Evolutionary conservation across 768 basidiomycete genomes (phyloP), one percentile per base, ranked within the genome.

Genomic region (Leccinum variicolor): DNA sequence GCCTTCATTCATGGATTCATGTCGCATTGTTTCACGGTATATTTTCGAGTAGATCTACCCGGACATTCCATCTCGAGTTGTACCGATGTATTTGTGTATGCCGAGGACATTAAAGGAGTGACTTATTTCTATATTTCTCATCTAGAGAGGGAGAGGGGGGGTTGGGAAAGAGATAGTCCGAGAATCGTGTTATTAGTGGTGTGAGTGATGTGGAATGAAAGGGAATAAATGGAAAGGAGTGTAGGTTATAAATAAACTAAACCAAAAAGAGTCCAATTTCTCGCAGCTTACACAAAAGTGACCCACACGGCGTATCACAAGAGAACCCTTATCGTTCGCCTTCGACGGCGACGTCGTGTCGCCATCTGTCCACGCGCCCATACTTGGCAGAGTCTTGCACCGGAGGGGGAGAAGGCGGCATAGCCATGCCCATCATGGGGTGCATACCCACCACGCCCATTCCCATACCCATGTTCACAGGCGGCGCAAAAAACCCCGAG

Each of bases 321-420:
- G n/a, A 55, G 49, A 45, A 21, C 19, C 57, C 52, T 68, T 68
- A 72, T 39, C 60, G 66, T 56, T 83, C 77, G n/a, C 85, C 86
- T 62, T 89, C 89, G 11, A 87, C 83, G 17, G 82, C 84, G 47
- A 93, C 89, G 64, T 90, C 84, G 60, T 81, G 84, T 62, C 91
- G 83, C 91, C 91, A 93, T 59, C 82, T 81, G 69, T 93, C 91
- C 26, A 93, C 90, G 4, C 82, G 77, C 9, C 81, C 82, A 60
- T 80, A 87, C 67, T 91, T 92, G 34, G 76, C 78, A 39, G 81
- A 75, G 57, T 92, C 90, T 23, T 80, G 81, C 41, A 79, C 66
- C 9, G 84, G 85, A 14, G 87, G 86, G 25, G 87, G 86, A 2
- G 86, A 84, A 33, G 81, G 73, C 31, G 74, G 69, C 17, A 75